Evolutionary conservation across 306 rosid genomes (phyloP).

Genomic region (Trifolium subterraneum): DNA sequence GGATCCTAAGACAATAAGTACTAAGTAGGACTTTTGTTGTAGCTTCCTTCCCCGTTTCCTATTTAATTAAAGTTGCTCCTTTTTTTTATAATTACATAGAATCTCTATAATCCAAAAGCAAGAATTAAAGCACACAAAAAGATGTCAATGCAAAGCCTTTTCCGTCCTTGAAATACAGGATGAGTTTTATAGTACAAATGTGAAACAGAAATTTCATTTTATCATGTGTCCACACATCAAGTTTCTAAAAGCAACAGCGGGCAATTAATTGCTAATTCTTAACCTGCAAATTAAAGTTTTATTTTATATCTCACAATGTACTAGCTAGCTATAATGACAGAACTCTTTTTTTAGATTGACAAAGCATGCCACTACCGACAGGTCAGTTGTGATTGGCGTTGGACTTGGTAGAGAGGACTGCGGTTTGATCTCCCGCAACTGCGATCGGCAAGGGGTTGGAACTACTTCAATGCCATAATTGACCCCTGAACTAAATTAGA

Average conservation of each 20-base stretch:
- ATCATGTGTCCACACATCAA: background rate
- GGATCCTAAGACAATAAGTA: background rate
- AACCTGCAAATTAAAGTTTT: background rate
- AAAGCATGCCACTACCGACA: too few relatives aligned
- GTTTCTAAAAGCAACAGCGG: background rate
- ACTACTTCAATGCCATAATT: too few relatives aligned
- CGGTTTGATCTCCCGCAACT: too few relatives aligned
- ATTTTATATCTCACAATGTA: background rate
- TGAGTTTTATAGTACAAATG: background rate
- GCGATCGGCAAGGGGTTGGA: too few relatives aligned
- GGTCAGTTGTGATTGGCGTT: too few relatives aligned
- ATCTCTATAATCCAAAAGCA: conserved; percentile 30
- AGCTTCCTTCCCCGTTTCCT: conserved; percentile 34
- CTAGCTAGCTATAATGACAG: background rate
- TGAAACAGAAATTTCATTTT: background rate
- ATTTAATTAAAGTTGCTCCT: conserved; percentile 28
- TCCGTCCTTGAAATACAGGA: background rate
- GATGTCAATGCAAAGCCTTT: background rate
- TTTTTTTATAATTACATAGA: conserved; percentile 1
- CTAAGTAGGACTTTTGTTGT: conserved; percentile 7
- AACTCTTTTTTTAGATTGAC: background rate
- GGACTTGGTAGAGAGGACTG: too few relatives aligned
- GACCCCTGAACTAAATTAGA: too few relatives aligned
- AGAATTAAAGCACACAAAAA: conserved; percentile 18
- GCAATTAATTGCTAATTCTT: background rate